A percentile compares a stretch with the other conserved stretches of the same genome.
Conservation (phyloP, 2,329 filamentous ascomycete genomes). For the Calonectria hongkongensis region DNA sequence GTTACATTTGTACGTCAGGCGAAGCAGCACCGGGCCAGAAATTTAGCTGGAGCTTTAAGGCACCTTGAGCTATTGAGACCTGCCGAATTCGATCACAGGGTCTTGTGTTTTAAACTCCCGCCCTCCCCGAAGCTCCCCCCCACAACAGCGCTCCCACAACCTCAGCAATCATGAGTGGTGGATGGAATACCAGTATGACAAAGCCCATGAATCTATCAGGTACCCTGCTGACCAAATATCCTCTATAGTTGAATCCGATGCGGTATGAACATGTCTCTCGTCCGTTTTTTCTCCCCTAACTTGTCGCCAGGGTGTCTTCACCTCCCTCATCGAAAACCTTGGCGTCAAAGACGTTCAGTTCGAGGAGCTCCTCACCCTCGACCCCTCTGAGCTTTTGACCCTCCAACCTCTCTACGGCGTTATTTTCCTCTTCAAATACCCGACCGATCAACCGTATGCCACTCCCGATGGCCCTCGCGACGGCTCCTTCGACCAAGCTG, state of each 20-base stretch:
- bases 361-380: slow-evolving; percentile 94
- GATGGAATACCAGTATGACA: slow-evolving; percentile 91
- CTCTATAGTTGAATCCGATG: slow-evolving; percentile 88
- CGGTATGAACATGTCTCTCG: slow-evolving; percentile 72
- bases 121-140: background rate
- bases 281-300: slow-evolving; percentile 17
- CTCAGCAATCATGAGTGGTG: slow-evolving; percentile 77
- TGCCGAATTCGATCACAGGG: background rate
- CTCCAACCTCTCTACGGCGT: slow-evolving; percentile 92
- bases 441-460: slow-evolving; percentile 79
- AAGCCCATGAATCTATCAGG: background rate
- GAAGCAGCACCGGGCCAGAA: background rate
- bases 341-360: slow-evolving; percentile 97
- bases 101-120: background rate
- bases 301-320: slow-evolving; percentile 90
- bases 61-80: background rate
- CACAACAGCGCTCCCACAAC: slow-evolving; percentile 17
- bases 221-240: slow-evolving; percentile 33
- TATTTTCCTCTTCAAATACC: slow-evolving; percentile 99
- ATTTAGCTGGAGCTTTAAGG: slow-evolving; percentile 8
- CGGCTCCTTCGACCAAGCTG: slow-evolving; percentile 85
- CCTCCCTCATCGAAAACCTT: slow-evolving; percentile 92
- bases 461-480: slow-evolving; percentile 81
- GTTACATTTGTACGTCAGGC: slow-evolving; percentile 18
- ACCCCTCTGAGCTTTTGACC: slow-evolving; percentile 81